Evolutionary conservation across 805 yeast genomes (phyloP).

Genomic region (Pichia cabralensis): DNA sequence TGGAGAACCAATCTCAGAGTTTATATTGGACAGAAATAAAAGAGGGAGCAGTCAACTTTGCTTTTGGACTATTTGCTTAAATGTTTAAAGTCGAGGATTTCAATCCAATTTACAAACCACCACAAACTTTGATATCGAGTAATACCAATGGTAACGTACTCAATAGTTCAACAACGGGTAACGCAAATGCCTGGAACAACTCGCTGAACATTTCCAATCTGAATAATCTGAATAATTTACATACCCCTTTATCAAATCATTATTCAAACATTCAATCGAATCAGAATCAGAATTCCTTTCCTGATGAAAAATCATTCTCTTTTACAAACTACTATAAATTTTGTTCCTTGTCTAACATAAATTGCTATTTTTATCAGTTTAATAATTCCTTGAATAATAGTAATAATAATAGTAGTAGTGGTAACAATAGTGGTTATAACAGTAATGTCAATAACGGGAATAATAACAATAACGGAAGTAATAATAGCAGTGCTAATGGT

Average conservation of each 20-base stretch:
- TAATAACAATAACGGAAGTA: background rate
- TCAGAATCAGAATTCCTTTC: slow-evolving; percentile 18
- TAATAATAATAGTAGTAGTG: background rate
- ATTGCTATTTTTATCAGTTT: slow-evolving; percentile 24
- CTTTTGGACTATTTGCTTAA: no score
- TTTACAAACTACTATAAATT: slow-evolving; percentile 24
- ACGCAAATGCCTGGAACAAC: no score
- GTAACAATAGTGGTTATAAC: background rate
- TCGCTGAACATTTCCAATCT: background rate
- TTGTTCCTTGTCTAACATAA: slow-evolving; percentile 19
- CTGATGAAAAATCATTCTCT: slow-evolving; percentile 15
- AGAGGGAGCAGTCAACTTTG: no score
- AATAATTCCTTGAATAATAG: slow-evolving; percentile 7
- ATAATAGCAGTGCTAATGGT: background rate
- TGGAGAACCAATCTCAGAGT: no score
- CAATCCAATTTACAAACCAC: slow-evolving; percentile 10
- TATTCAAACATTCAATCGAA: background rate
- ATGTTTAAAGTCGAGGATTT: slow-evolving; percentile 14
- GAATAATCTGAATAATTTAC: no score
- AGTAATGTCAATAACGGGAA: slow-evolving; percentile 6
- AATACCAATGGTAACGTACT: background rate
- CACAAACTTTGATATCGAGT: background rate
- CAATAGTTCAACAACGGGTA: no score
- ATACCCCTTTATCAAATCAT: no score
- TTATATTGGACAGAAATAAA: no score